Percentiles rank a stretch among this genome's conserved stretches.
phyloP scores from a whole-genome alignment of 441 rosid genomes.

The Croton laevigatus region DNA sequence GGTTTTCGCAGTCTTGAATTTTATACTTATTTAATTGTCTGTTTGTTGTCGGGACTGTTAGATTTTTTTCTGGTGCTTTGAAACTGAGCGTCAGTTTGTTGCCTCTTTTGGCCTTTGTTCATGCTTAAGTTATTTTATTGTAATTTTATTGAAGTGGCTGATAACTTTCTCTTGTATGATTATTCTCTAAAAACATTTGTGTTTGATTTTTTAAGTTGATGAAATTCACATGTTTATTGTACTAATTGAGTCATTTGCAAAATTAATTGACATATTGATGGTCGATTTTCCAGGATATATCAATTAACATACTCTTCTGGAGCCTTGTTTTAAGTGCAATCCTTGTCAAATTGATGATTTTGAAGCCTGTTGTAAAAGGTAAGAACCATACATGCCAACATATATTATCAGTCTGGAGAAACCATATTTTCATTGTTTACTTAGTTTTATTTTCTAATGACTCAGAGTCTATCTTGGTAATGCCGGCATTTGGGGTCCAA shows the following conservation, averaged over 20 bases:
- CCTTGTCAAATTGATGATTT: slow-evolving; percentile 37
- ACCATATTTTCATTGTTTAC: slow-evolving; percentile 14
- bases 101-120: background rate
- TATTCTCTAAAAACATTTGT: background rate
- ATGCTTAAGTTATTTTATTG: background rate
- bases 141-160: background rate
- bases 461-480: slow-evolving; percentile 76
- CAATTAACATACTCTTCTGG: slow-evolving; percentile 40
- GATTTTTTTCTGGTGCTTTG: background rate
- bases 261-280: slow-evolving; percentile 15
- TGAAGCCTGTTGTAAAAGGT: slow-evolving; percentile 73
- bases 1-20: background rate
- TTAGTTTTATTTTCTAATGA: slow-evolving; percentile 25
- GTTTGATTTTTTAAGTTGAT: background rate
- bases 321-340: slow-evolving; percentile 48
- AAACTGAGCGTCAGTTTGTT: background rate
- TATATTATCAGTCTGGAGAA: background rate
- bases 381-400: no score
- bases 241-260: background rate
- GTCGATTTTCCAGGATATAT: slow-evolving; percentile 45
- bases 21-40: background rate
- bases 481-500: slow-evolving; percentile 87
- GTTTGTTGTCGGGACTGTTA: background rate
- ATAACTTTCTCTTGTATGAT: background rate
- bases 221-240: background rate